Conservation (phyloP, 2,329 filamentous ascomycete species). For the Celoporthe dispersa region DNA sequence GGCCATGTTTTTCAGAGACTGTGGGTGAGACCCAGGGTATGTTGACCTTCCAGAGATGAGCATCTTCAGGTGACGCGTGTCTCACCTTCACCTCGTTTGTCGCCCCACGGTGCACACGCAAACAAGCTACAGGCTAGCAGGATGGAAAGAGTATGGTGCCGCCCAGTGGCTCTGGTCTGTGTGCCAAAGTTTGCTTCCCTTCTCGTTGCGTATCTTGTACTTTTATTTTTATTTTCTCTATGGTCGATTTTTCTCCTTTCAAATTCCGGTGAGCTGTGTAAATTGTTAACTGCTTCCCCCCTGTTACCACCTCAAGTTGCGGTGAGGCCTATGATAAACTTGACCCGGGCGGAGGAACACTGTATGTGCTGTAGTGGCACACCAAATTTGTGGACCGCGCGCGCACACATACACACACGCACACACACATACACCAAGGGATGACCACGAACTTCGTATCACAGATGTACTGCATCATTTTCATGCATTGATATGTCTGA, state of each 20-base stretch:
- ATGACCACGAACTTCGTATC: neutral
- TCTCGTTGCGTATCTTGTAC: neutral
- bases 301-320: neutral
- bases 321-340: neutral
- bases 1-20: constrained; percentile 10
- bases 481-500: constrained; percentile 4
- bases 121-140: constrained; percentile 14
- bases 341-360: neutral
- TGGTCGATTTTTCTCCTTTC: neutral
- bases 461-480: constrained; percentile 3
- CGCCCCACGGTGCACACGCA: constrained; percentile 18
- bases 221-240: neutral
- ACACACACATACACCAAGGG: neutral
- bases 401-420: neutral
- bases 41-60: constrained; percentile 12
- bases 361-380: neutral
- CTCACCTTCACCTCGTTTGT: constrained; percentile 22
- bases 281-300: neutral
- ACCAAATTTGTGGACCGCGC: neutral
- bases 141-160: neutral
- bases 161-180: neutral
- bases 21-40: constrained; percentile 10
- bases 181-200: constrained; percentile 10
- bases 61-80: constrained; percentile 24
- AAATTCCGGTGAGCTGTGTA: neutral